A percentile compares a stretch with the other conserved stretches of the same genome.
Conservation (phyloP, 768 basidiomycete genomes). For the Chalciporus sphaerocephalus region DNA sequence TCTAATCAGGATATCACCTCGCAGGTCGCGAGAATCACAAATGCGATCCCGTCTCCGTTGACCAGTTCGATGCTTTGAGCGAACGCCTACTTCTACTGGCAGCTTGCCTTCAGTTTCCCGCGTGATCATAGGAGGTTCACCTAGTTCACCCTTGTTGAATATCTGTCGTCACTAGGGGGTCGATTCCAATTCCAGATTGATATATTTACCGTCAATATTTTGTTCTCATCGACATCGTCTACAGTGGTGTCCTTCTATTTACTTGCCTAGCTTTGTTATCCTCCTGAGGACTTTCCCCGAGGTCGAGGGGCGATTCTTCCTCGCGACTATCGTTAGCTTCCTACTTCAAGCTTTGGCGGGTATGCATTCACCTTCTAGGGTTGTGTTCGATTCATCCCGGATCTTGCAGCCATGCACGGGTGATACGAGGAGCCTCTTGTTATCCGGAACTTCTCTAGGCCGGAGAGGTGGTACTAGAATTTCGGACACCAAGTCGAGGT, state of each 20-base stretch:
- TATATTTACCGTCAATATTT: too few species aligned
- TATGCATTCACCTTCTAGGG: too few species aligned
- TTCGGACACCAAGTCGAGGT: conserved; percentile 33
- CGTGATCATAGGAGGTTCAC: too few species aligned
- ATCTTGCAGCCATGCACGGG: not conserved
- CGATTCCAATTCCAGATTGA: too few species aligned
- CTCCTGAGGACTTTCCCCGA: not conserved
- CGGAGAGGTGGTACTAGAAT: conserved; percentile 33
- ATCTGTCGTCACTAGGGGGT: too few species aligned
- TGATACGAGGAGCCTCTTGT: not conserved
- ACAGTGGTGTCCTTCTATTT: too few species aligned
- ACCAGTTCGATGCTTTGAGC: not conserved
- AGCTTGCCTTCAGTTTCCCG: too few species aligned
- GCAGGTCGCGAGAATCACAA: not conserved
- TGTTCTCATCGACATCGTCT: too few species aligned
- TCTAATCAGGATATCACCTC: not conserved
- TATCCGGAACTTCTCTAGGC: not conserved
- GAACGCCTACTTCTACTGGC: too few species aligned
- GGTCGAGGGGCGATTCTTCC: not conserved
- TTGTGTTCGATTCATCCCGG: not conserved
- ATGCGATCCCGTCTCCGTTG: not conserved
- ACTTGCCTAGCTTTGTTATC: not conserved
- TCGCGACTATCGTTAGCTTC: not conserved
- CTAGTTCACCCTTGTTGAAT: too few species aligned
- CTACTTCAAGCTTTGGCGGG: not conserved